Percentiles rank a stretch among this genome's conserved stretches.
Evolutionary conservation across 345 rosid genomes (phyloP).

Genomic region (Pugionium dolabratum): DNA sequence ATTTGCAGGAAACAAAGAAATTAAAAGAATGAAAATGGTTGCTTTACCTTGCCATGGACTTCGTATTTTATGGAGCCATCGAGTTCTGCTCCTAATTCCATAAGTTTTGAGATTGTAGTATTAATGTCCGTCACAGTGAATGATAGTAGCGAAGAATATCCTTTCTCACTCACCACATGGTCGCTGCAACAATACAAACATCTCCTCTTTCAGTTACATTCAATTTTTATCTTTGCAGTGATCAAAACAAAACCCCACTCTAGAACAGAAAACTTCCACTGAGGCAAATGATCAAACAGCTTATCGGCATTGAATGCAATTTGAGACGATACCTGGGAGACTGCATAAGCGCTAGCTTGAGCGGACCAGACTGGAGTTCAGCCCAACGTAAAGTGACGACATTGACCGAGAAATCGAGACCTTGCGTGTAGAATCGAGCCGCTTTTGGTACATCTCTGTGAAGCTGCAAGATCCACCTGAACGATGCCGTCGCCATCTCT

Average conservation of each 20-base stretch:
- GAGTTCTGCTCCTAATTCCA: conserved; percentile 85
- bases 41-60: conserved; percentile 82
- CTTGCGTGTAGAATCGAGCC: conserved; percentile 82
- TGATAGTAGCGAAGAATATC: conserved; percentile 69
- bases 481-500: conserved; percentile 65
- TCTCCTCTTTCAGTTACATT: neutral
- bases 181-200: conserved; percentile 44
- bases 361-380: conserved; percentile 82
- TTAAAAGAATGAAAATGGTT: neutral
- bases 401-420: conserved; percentile 74
- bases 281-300: conserved; percentile 58
- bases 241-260: neutral
- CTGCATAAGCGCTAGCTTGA: conserved; percentile 82
- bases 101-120: conserved; percentile 65
- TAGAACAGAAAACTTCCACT: conserved; percentile 3
- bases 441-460: conserved; percentile 93
- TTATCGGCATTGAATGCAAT: conserved; percentile 10
- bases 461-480: conserved; percentile 88
- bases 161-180: conserved; percentile 53
- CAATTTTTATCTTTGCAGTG: neutral
- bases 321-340: conserved; percentile 50
- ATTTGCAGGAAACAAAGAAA: conserved; percentile 2
- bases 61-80: conserved; percentile 91
- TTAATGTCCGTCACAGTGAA: conserved; percentile 85
- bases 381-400: conserved; percentile 92